Evolutionary conservation across 2,329 filamentous ascomycete genomes (phyloP).

Genomic region (Septoria petroselini): DNA sequence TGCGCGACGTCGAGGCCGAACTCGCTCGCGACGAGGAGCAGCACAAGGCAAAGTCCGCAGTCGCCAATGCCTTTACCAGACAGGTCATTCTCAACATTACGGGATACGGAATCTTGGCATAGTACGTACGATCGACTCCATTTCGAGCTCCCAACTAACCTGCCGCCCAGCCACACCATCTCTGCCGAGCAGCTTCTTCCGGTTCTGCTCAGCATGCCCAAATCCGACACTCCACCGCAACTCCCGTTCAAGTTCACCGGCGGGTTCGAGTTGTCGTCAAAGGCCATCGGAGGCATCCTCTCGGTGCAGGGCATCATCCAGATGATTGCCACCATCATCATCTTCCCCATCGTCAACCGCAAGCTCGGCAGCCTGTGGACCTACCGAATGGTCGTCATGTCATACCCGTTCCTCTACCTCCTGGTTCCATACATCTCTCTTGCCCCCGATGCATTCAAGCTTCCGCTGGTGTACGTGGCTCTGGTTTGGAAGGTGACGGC

Average conservation of each 20-base stretch:
- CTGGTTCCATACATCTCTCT: conserved; percentile 85
- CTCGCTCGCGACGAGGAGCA: conserved; percentile 34
- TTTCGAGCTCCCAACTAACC: conserved; percentile 9
- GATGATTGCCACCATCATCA: conserved; percentile 76
- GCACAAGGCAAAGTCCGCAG: conserved; percentile 32
- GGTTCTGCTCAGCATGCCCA: conserved; percentile 76
- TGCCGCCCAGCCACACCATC: conserved; percentile 74
- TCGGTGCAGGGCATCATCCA: conserved; percentile 87
- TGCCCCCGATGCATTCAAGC: conserved; percentile 67
- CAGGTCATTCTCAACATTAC: conserved; percentile 84
- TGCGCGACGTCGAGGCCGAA: conserved; percentile 28
- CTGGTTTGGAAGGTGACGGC: conserved; percentile 92
- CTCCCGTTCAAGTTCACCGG: conserved; percentile 87
- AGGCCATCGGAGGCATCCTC: conserved; percentile 82
- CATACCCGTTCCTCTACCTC: conserved; percentile 86
- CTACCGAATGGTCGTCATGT: conserved; percentile 75
- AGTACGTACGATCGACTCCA: conserved; percentile 68
- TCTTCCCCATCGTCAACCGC: conserved; percentile 75
- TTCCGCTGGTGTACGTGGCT: conserved; percentile 70
- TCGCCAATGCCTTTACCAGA: conserved; percentile 69
- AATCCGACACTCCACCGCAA: conserved; percentile 49
- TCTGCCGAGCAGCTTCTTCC: conserved; percentile 93
- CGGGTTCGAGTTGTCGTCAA: conserved; percentile 78
- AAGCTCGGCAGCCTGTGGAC: conserved; percentile 74
- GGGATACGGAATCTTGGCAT: conserved; percentile 87